Base-by-base conservation (phyloP, 2,329 filamentous ascomycete genomes). In the Cladobotryum protrusum region DNA sequence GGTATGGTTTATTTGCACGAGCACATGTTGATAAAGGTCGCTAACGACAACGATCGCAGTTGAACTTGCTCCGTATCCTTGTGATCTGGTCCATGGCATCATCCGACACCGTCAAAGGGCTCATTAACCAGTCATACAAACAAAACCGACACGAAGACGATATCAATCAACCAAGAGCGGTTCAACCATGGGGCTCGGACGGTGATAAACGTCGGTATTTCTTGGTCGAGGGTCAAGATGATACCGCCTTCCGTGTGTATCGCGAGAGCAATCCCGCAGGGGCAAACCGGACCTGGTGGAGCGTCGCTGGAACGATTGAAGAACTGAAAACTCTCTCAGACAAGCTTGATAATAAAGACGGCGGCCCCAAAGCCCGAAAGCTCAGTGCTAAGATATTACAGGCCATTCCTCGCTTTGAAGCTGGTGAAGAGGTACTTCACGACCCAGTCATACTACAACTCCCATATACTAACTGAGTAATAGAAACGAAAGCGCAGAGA, bases 401-500 rank as follows among this genome's bases (percentile, higher is more conserved):
- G 47, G 91, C 90, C 11, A 81, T 97, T 33, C 89, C 91, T 33
- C 83, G 90, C 33, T 96, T 99, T 59, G 92, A 97, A 67, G 89
- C 87, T 34, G 91, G 89, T 5, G 91, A 97, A 69, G 90, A 95
- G 70, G 88, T 90, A 74, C 20, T 13, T 13, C 46, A 8, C 13
- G 6, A 36, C 18, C 14, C 13, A 14, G 40, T 5, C 14, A 33
- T 2, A 19, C 5, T 39, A 7, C 18, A n/a, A n/a, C 18, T 41
- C n/a, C 13, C 2, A 6, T 5, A 39, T n/a, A 3, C 43, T 14
- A 46, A 37, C 41, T 19, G 14, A 12, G n/a, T 19, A 18, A 19
- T 57, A 92, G 87, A 97, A 96, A 79, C 88, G 93, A 49, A 89
- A 85, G 68, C 86, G 91, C 41, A 86, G 93, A 51, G 93, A 99